phyloP scores from a whole-genome alignment of 2,329 filamentous ascomycete species.

The Phaeosphaeriaceae sp. region DNA sequence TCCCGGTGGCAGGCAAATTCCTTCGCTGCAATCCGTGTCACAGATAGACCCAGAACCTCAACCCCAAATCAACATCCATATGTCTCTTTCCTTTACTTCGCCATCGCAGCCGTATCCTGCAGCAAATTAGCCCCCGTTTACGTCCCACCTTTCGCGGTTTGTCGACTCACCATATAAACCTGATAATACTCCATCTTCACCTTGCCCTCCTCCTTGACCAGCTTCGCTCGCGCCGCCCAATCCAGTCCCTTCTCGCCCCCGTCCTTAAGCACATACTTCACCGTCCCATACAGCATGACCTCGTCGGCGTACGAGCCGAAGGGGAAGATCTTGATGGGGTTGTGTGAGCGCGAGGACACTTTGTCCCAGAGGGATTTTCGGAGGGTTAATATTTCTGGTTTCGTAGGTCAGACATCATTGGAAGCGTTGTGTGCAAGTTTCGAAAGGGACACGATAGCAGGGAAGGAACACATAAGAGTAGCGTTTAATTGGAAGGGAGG shows the following conservation, averaged over 20 bases:
- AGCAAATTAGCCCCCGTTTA: background rate
- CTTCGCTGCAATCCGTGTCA: too few relatives aligned
- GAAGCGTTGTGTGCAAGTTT: background rate
- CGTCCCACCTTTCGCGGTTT: background rate
- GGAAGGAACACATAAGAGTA: too few relatives aligned
- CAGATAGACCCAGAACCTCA: background rate
- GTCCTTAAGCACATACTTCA: slow-evolving; percentile 61
- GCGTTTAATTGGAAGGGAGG: too few relatives aligned
- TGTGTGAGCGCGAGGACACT: slow-evolving; percentile 56
- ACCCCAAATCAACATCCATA: background rate
- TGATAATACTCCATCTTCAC: slow-evolving; percentile 64
- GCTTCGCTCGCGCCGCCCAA: slow-evolving; percentile 63
- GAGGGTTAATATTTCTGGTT: slow-evolving; percentile 57
- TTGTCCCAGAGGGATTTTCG: slow-evolving; percentile 63
- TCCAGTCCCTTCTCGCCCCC: slow-evolving; percentile 56
- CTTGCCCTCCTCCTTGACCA: slow-evolving; percentile 59
- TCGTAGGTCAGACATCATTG: too few relatives aligned
- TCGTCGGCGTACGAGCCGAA: slow-evolving; percentile 57
- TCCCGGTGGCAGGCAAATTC: too few relatives aligned
- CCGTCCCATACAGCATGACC: slow-evolving; percentile 62
- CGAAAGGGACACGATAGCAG: background rate
- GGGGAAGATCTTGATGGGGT: slow-evolving; percentile 57
- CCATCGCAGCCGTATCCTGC: background rate
- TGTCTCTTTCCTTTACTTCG: background rate
- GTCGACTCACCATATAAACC: slow-evolving; percentile 58